Evolutionary conservation across 257 asterid genomes (phyloP).

Genomic region (Solanum sparsipilum): DNA sequence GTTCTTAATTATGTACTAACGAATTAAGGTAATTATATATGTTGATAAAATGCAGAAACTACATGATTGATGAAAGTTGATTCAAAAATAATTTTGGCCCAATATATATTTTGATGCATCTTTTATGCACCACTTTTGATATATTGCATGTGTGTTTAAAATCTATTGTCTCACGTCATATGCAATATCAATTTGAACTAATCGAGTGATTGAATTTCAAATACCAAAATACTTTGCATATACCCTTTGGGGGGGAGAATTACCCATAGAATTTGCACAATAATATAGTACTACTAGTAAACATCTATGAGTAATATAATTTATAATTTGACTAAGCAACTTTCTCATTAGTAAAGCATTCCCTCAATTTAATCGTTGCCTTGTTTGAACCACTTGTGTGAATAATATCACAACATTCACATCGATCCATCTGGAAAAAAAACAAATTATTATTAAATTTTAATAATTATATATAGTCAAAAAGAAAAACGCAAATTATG

Average conservation of each 20-base stretch:
- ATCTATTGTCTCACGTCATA: too few relatives aligned
- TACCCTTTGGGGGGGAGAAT: not conserved
- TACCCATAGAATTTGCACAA: not conserved
- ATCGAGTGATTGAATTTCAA: not conserved
- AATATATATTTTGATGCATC: too few relatives aligned
- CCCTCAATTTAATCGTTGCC: slow-evolving; percentile 31
- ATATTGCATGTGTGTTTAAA: too few relatives aligned
- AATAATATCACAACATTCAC: slow-evolving; percentile 48
- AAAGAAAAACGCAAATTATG: not conserved
- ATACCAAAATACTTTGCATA: not conserved
- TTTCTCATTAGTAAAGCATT: slow-evolving; percentile 34
- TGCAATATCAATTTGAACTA: not conserved
- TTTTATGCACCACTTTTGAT: too few relatives aligned
- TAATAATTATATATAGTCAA: not conserved
- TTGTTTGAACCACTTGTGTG: slow-evolving; percentile 2
- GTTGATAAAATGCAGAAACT: too few relatives aligned
- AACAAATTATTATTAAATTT: not conserved
- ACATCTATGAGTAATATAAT: not conserved
- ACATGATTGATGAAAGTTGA: too few relatives aligned
- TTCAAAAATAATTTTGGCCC: not conserved
- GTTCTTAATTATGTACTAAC: too few relatives aligned
- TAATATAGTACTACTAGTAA: not conserved
- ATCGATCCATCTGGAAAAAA: slow-evolving; percentile 26
- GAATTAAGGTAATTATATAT: too few relatives aligned
- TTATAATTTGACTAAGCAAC: slow-evolving; percentile 19